Evolutionary conservation across 2,329 filamentous ascomycete genomes (phyloP), one percentile per base, ranked within the genome.

Genomic region (Falciphora oryzae): DNA sequence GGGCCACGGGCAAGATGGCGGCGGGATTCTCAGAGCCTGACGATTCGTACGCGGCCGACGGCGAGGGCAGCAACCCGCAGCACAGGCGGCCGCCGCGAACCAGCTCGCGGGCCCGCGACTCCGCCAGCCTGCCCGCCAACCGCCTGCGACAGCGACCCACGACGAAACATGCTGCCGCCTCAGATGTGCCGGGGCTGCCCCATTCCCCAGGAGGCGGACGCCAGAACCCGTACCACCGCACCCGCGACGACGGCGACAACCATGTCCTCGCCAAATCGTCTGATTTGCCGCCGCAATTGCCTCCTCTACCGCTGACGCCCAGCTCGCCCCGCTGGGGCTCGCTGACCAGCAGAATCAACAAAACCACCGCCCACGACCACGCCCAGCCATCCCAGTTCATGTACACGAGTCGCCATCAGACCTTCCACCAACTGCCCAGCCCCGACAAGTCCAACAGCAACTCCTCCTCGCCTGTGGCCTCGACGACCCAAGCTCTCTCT

Each of bases 301-400:
- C 77, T 59, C 71, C 76, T 32, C 66, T 76, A 59, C 75, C 77
- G 58, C 68, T 75, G 31, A 77, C 75, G 22, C 67, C 72, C 59
- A 67, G 74, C 57, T 78, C 77, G 27, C 74, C 76, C 27, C 75
- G 81, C 68, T 85, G 82, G 81, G 82, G 83, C 64, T 79, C 78
- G 27, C 72, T 78, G 29, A 73, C 71, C 29, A 69, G 70, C 66
- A 70, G 65, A 65, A 64, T 65, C 56, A 66, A 69, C 31, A 68
- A 67, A 72, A 73, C 67, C 57, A 63, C 65, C 67, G 63, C 64
- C 64, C 66, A 65, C 66, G 64, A 64, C 64, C 66, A 65, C 66
- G 66, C 67, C 61, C 16, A 63, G 65, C n/a, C 25, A 60, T 27
- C 62, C 65, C 27, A 58, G 7, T 31, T 28, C 27, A 16, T 16